These are phyloP conservation scores for Kodamaea fungicola DNA, from an alignment of 1,139 yeast species.

Conservation along the genomic window DNA sequence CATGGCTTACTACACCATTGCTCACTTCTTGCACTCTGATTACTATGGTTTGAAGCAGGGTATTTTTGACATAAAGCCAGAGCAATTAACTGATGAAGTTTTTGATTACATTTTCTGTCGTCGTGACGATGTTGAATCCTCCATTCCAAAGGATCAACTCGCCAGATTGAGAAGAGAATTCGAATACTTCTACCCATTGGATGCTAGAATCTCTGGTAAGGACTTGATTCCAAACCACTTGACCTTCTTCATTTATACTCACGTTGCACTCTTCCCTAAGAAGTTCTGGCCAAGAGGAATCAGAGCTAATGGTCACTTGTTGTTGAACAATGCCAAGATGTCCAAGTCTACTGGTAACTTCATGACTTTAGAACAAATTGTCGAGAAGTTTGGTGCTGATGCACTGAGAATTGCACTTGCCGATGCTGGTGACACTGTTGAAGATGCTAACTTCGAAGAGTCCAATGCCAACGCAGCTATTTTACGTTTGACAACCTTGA, in stretches of 20 bases:
- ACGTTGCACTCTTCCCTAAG: slow-evolving; percentile 90
- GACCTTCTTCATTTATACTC: slow-evolving; percentile 90
- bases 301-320: slow-evolving; percentile 92
- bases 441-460: slow-evolving; percentile 98
- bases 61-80: slow-evolving; percentile 68
- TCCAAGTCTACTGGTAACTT: slow-evolving; percentile 97
- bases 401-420: slow-evolving; percentile 97
- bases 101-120: slow-evolving; percentile 88
- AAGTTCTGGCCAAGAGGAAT: slow-evolving; percentile 91
- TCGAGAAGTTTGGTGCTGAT: slow-evolving; percentile 93
- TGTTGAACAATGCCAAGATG: slow-evolving; percentile 97
- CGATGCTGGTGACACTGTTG: slow-evolving; percentile 96
- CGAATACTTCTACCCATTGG: slow-evolving; percentile 93
- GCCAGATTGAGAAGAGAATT: slow-evolving; percentile 84
- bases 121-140: slow-evolving; percentile 54
- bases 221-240: slow-evolving; percentile 97
- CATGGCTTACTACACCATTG: slow-evolving; percentile 92
- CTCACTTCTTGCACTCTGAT: slow-evolving; percentile 83
- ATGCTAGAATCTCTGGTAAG: slow-evolving; percentile 89
- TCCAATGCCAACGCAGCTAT: slow-evolving; percentile 96
- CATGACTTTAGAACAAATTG: slow-evolving; percentile 81
- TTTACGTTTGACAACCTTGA: slow-evolving; percentile 83
- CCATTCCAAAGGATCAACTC: slow-evolving; percentile 66
- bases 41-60: slow-evolving; percentile 79
- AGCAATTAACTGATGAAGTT: slow-evolving; percentile 88